Base-by-base conservation (phyloP, 2,329 filamentous ascomycete species). In the Aspergillus calidoustus region DNA sequence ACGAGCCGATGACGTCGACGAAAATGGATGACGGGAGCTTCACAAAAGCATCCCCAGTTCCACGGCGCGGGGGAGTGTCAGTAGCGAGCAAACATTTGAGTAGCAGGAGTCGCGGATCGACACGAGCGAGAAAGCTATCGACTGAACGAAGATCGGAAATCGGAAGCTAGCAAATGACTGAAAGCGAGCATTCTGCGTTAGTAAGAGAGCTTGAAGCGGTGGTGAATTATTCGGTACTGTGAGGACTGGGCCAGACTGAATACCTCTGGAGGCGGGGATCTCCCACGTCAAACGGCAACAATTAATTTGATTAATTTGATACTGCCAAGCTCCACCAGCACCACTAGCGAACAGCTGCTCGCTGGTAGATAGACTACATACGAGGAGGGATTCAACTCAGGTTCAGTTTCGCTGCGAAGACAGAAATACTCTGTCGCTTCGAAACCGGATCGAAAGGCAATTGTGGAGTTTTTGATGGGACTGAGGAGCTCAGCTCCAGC, bases 1-100 rank as follows among this genome's bases (percentile, higher is more conserved):
- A 69, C 68, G 68, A 65, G 61, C 65, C 72, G 72, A 76, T 76
- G 74, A 76, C 74, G 73, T 76, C 72, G 74, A 76, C 72, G 73
- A 75, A 65, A 73, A 64, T 64, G 64, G 64, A 65, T 66, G 67
- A 69, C 71, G 69, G 68, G 64, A 72, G 68, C 66, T 71, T 68
- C 61, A 68, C 50, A 66, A 57, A 56, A 61, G 59, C 66, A 68
- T 64, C 53, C 61, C 59, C 54, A 55, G 57, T 62, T 61, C 61
- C 55, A 61, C 51, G 55, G 64, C 60, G 66, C 60, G 62, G 64
- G 64, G 63, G 47, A 52, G 49, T 46, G 51, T 57, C 48, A 63
- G 23, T 31, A 60, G 52, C 49, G 59, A 61, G 56, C 59, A 61
- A 61, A 58, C 59, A 61, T 61, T 58, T 57, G 59, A 61, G 50